A percentile compares a stretch with the other conserved stretches of the same genome.
phyloP scores from a whole-genome alignment of 2,329 filamentous ascomycete species.

The Pochonia chlamydosporia region DNA sequence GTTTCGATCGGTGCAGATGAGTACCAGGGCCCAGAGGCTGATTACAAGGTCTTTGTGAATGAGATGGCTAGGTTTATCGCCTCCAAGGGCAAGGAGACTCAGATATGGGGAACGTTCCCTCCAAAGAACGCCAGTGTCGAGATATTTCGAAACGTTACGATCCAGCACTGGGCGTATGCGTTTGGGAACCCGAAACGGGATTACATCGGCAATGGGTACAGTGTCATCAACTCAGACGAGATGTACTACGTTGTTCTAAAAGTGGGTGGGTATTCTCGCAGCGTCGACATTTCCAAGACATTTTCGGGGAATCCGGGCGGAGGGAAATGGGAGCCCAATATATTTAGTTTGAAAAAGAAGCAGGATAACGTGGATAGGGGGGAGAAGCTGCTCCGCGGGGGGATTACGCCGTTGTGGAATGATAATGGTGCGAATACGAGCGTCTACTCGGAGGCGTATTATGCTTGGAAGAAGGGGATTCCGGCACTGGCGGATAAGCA shows the following conservation, averaged over 20 bases:
- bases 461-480: constrained; percentile 17
- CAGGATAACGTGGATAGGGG: constrained; percentile 12
- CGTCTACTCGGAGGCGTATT: constrained; percentile 18
- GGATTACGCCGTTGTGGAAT: constrained; percentile 19
- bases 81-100: constrained; percentile 35
- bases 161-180: constrained; percentile 30
- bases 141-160: constrained; percentile 14
- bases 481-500: constrained; percentile 20
- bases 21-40: constrained; percentile 39
- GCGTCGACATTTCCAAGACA: constrained; percentile 36
- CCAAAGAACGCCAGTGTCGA: constrained; percentile 12
- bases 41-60: constrained; percentile 43
- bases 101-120: constrained; percentile 46
- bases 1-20: constrained; percentile 53
- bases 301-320: constrained; percentile 21
- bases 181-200: constrained; percentile 15
- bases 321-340: constrained; percentile 15
- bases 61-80: constrained; percentile 39
- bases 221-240: constrained; percentile 19
- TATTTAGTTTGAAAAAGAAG: constrained; percentile 15
- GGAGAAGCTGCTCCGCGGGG: constrained; percentile 12
- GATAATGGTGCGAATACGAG: constrained; percentile 18
- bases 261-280: constrained; percentile 29
- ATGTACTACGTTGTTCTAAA: constrained; percentile 19
- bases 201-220: constrained; percentile 17